These are phyloP conservation scores for Pichia terricola DNA, from an alignment of 1,139 yeast species.

Conservation along the genomic window DNA sequence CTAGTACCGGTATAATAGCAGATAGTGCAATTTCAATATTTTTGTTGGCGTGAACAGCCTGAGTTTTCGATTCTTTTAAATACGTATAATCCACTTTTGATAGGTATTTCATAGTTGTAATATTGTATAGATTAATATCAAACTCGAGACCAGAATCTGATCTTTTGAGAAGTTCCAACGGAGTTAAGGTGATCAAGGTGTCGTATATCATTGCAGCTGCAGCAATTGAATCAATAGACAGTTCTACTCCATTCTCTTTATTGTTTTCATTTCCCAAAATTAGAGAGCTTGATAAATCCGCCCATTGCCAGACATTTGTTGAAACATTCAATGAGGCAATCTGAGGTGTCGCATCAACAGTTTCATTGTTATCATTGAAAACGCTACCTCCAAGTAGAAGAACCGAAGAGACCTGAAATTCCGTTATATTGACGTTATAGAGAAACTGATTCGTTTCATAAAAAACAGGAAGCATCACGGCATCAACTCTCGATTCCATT, in stretches of 20 bases:
- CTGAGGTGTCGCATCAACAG: constrained; percentile 27
- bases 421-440: constrained; percentile 15
- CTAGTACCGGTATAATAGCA: constrained; percentile 24
- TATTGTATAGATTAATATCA: constrained; percentile 23
- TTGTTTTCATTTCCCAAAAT: constrained; percentile 17
- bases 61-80: constrained; percentile 1
- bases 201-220: constrained; percentile 8
- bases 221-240: constrained; percentile 5
- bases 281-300: constrained; percentile 19
- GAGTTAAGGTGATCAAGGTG: constrained; percentile 3
- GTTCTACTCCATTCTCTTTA: constrained; percentile 6
- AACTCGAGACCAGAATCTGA: constrained; percentile 7
- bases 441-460: constrained; percentile 12
- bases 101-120: constrained; percentile 18
- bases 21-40: constrained; percentile 23
- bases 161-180: background rate
- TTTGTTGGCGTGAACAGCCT: constrained; percentile 14
- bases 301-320: constrained; percentile 33
- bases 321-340: constrained; percentile 30
- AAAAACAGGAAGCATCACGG: constrained; percentile 39
- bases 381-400: constrained; percentile 29
- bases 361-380: constrained; percentile 9
- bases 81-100: constrained; percentile 22
- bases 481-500: constrained; percentile 38
- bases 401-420: constrained; percentile 25